Base-by-base conservation (phyloP, 257 asterid genomes). In the Nicotiana paniculata region DNA sequence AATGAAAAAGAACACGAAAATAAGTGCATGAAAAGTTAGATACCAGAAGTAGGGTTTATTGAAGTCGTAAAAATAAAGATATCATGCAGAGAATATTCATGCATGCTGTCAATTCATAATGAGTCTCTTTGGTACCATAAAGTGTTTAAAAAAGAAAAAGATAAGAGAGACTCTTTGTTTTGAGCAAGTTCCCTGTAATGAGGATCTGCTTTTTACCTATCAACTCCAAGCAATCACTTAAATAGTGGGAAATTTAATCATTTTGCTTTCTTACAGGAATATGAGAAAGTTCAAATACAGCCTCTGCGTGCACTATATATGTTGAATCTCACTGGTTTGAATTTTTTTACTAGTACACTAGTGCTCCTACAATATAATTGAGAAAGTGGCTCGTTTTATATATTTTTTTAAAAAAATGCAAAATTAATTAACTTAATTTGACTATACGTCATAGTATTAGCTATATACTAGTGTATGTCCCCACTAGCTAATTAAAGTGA, bases 201-300 rank as follows among this genome's bases (percentile, higher is more conserved):
- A 62, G 87, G 67, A 39, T 85, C 43, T 43, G 33, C 63, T 80
- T 37, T 37, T 68, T 17, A 37, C 39, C 55, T 37, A 68, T 37
- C 77, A 37, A 68, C 9, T 68, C 78, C 81, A 83, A 79, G 61
- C 59, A 74, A 53, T 78, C 82, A 53, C n/a, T 54, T 53, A 54
- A 68, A 37, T 32, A 57, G 79, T 32, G 72, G 79, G 51, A 66
- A 58, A 63, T 87, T 70, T 72, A 72, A 86, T 88, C 84, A 83
- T 79, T 57, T 11, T 83, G 79, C 84, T 28, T 55, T 83, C 69
- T 85, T 62, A 77, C 85, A 77, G 90, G 87, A 85, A 87, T 87
- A 35, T 82, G 91, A 81, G 86, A 89, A 87, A 89, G 91, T 77
- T 77, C 76, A 79, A 55, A 55, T 35, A 21, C 21, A 54, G 30